Evolutionary conservation across 2,329 filamentous ascomycete genomes (phyloP).

Genomic region (Fusarium annulatum): DNA sequence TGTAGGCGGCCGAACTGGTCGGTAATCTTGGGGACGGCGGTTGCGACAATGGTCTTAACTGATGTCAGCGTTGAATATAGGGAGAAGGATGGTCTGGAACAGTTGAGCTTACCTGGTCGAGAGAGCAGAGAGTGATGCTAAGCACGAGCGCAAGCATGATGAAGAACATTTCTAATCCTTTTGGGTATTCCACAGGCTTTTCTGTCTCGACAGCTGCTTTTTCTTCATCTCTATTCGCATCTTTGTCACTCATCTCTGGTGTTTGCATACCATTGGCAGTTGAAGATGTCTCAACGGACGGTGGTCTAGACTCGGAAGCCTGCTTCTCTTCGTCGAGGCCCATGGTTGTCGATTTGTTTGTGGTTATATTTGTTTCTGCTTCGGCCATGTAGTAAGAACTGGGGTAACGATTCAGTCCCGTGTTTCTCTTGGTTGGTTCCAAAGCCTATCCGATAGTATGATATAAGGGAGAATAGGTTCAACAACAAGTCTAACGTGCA

Average conservation of each 20-base stretch:
- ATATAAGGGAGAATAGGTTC: accelerated
- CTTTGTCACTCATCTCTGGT: accelerated
- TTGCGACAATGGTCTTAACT: background rate
- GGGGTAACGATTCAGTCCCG: accelerated
- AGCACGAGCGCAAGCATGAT: background rate
- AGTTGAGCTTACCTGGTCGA: background rate
- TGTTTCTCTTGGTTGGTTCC: background rate
- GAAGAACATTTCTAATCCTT: background rate
- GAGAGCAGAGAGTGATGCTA: background rate
- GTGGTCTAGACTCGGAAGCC: background rate
- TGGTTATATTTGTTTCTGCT: accelerated
- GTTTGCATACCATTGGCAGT: background rate
- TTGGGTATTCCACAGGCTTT: background rate
- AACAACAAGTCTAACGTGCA: background rate
- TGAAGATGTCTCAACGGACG: background rate
- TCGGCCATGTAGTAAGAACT: accelerated
- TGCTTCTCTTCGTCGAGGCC: background rate
- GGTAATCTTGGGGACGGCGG: constrained; percentile 65
- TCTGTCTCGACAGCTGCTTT: accelerated
- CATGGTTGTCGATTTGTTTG: accelerated
- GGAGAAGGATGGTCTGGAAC: accelerated
- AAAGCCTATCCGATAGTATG: accelerated
- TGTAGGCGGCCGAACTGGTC: constrained; percentile 61
- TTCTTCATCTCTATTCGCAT: accelerated
- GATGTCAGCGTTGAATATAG: accelerated